Evolutionary conservation across 2,329 filamentous ascomycete species (phyloP), one percentile per base, ranked within the genome.

Genomic region (Neurospora sp.): DNA sequence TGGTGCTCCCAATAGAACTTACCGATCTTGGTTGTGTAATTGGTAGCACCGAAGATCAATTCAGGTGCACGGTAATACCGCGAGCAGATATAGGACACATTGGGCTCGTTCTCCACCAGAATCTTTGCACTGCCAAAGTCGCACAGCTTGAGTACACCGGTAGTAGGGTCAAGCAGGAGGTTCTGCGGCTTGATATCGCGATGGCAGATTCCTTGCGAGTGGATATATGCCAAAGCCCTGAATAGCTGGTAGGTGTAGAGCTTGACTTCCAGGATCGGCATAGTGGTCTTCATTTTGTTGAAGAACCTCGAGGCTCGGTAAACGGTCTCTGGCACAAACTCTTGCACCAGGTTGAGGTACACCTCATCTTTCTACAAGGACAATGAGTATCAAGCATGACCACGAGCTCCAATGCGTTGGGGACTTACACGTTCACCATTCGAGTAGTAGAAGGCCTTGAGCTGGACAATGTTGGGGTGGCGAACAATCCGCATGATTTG

Each of bases 11-110:
- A 15, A 7, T n/a, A 23, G 5, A 7, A 71, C 91, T 82, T 89
- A 99, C 96, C 96, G 81, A 99, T 99, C 86, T 99, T 99, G 76
- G 96, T 98, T 70, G 96, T 98, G 84, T 99, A 99, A 84, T 99
- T 99, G 68, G 96, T 99, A 46, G 96, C 96, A 76, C 96, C 96
- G 78, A 99, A 99, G 78, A 99, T 99, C 80, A 99, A 86, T 82
- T 99, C 96, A 1, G 96, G 96, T 67, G 96, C 96, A 78, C 96
- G 91, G 85, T 99, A 99, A 86, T 99, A 99, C 78, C 96, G 90
- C 72, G 96, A 99, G 85, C 96, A 99, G 78, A 99, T 99, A 86
- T 99, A 99, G 68, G 96, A 99, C 69, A 99, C 96, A 76, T 99
- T 99, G 69, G 96, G 96, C 85, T 99, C 96, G 78, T 98, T 97